Conservation (phyloP, 1,284 basidiomycete species). For the Malassezia cuniculi region DNA sequence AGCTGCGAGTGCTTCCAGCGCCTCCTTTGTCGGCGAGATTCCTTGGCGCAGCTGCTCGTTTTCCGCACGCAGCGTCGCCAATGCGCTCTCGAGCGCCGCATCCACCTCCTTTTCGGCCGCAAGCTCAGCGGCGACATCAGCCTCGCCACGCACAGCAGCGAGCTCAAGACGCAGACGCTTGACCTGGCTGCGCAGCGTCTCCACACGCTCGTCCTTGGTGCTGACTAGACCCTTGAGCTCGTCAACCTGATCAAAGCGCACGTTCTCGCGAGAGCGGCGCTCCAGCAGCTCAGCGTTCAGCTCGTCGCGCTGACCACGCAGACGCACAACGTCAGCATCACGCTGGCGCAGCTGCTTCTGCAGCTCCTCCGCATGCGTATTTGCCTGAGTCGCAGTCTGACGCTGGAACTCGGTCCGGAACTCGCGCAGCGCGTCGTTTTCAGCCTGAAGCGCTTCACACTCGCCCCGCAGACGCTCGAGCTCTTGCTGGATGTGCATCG, state of each 20-base stretch:
- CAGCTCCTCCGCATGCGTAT: conserved; percentile 53
- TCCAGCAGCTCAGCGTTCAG: conserved; percentile 32
- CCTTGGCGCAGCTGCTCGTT: background rate
- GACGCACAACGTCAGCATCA: conserved; percentile 49
- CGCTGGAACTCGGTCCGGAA: conserved; percentile 17
- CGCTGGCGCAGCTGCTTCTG: conserved; percentile 60
- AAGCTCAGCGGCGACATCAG: conserved; percentile 2
- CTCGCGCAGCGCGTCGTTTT: conserved; percentile 31
- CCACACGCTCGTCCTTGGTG: conserved; percentile 58
- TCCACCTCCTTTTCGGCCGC: conserved; percentile 7
- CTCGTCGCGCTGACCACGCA: conserved; percentile 20
- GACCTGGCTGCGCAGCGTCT: conserved; percentile 61
- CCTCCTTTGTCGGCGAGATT: background rate
- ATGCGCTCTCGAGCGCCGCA: background rate
- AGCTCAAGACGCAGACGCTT: conserved; percentile 62
- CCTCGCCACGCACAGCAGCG: conserved; percentile 60
- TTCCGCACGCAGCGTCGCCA: background rate
- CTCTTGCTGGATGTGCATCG: conserved; percentile 15
- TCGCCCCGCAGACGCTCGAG: conserved; percentile 8
- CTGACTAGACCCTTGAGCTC: conserved; percentile 38
- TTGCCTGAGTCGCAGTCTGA: conserved; percentile 22
- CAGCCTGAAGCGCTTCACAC: conserved; percentile 16
- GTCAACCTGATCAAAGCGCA: conserved; percentile 35
- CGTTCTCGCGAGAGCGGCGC: conserved; percentile 29
- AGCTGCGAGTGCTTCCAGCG: background rate